Conservation (phyloP, 768 basidiomycete species). For the Kwoniella bestiolae region DNA sequence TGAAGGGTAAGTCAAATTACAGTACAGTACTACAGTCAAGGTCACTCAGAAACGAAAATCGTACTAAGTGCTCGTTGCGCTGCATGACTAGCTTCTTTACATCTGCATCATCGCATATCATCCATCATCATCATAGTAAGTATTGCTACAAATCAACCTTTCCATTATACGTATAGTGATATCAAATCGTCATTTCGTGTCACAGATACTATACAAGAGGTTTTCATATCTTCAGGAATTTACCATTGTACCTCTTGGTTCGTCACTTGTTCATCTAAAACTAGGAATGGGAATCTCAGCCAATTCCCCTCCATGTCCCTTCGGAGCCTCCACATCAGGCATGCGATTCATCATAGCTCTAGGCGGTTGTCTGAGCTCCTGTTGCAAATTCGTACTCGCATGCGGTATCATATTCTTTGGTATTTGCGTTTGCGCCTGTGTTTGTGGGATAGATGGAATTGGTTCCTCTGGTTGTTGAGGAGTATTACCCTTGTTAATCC, state of each 20-base stretch:
- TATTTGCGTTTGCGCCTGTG: not conserved
- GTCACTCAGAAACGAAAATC: too few species aligned
- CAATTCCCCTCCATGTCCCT: conserved; percentile 19
- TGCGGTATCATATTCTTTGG: not conserved
- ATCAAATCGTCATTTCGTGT: too few species aligned
- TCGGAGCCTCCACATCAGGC: not conserved
- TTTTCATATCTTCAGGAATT: too few species aligned
- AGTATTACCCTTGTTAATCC: conserved; percentile 18
- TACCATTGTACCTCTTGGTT: not conserved
- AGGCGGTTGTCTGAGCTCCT: conserved; percentile 8
- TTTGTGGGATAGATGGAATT: not conserved
- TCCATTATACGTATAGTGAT: too few species aligned
- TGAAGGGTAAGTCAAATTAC: too few species aligned
- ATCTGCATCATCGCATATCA: too few species aligned
- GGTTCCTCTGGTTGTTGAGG: not conserved
- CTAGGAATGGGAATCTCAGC: conserved; percentile 12
- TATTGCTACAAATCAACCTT: too few species aligned
- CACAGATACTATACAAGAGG: too few species aligned
- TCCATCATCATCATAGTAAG: too few species aligned
- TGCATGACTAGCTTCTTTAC: too few species aligned
- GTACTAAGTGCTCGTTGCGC: too few species aligned
- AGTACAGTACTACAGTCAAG: too few species aligned
- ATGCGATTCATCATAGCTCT: conserved; percentile 19
- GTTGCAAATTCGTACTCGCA: not conserved
- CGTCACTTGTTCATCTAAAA: not conserved